Base-by-base conservation (phyloP, 2,329 filamentous ascomycete genomes). In the Calonectria ilicicola region DNA sequence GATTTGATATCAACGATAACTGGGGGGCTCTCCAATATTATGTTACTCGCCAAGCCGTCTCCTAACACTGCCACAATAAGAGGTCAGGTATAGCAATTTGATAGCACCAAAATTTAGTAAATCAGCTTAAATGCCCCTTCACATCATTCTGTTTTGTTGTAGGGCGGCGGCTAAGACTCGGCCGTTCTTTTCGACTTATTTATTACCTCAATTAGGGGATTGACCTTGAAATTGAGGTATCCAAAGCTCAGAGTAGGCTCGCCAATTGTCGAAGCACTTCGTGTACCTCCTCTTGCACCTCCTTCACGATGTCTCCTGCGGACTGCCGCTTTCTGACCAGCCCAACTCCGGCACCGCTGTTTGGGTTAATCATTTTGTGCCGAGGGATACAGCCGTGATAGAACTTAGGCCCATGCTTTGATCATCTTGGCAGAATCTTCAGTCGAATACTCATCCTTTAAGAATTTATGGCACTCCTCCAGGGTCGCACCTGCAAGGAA, bases 321-420 rank as follows among this genome's bases (percentile, higher is more conserved):
- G 85, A 83, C 21, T 83, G 81, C 5, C 76, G 76, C 29, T 84
- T 81, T n/a, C 80, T 85, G n/a, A 88, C 83, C 29, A 88, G 75
- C 2, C 87, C 87, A 21, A 88, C 83, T 0, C 82, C 86, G 5
- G 86, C 85, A 49, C 87, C 87, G 8, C 83, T 85, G 44, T 64
- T 44, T 77, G 35, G 77, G 77, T 60, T 32, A 47, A 23, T 9
- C 38, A 47, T 42, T 26, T 10, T 35, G 23, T 19, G 12, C 32
- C 5, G 15, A 35, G 8, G 7, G 5, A 2, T n/a, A n/a, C n/a
- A n/a, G n/a, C n/a, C 42, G 51, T 14, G 29, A 10, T 17, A 21
- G 32, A 67, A 82, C 83, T 80, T 75, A 85, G 77, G 80, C 86
- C 84, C 83, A 86, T 42, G 76, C 87, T 73, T 74, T 82, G 75